phyloP scores from a whole-genome alignment of 2,329 filamentous ascomycete genomes.

The Amylocarpus encephaloides region DNA sequence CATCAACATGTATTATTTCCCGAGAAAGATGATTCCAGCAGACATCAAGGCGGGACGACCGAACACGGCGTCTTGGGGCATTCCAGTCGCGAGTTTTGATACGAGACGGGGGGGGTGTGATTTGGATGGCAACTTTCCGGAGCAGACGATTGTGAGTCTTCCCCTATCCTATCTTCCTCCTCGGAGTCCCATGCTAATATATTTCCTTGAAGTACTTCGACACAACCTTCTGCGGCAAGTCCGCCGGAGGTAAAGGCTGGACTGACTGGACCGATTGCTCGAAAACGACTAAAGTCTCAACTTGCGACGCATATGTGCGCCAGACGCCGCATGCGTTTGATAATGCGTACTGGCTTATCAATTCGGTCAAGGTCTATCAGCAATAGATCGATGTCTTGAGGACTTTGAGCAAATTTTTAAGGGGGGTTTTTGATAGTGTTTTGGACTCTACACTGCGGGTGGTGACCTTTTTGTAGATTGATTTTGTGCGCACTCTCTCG shows the following conservation, averaged over 20 bases:
- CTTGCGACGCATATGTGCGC: constrained; percentile 67
- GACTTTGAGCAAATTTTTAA: too few species aligned
- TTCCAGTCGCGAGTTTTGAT: constrained; percentile 55
- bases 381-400: neutral
- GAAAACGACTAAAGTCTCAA: constrained; percentile 55
- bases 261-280: constrained; percentile 40
- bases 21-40: constrained; percentile 66
- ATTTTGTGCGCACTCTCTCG: too few species aligned
- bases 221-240: constrained; percentile 80
- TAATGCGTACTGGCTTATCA: constrained; percentile 73
- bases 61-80: constrained; percentile 60
- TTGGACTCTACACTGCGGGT: too few species aligned
- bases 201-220: constrained; percentile 60
- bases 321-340: constrained; percentile 63
- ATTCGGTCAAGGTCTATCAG: constrained; percentile 61
- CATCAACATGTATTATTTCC: constrained; percentile 46
- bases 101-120: constrained; percentile 52
- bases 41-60: constrained; percentile 55
- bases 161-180: neutral
- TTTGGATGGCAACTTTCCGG: constrained; percentile 60
- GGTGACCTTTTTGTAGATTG: too few species aligned
- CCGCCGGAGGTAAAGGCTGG: constrained; percentile 57
- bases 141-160: constrained; percentile 59
- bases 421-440: too few species aligned
- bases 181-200: neutral